Conservation (phyloP, 2,329 filamentous ascomycete species). For the Neoscytalidium dimidiatum region DNA sequence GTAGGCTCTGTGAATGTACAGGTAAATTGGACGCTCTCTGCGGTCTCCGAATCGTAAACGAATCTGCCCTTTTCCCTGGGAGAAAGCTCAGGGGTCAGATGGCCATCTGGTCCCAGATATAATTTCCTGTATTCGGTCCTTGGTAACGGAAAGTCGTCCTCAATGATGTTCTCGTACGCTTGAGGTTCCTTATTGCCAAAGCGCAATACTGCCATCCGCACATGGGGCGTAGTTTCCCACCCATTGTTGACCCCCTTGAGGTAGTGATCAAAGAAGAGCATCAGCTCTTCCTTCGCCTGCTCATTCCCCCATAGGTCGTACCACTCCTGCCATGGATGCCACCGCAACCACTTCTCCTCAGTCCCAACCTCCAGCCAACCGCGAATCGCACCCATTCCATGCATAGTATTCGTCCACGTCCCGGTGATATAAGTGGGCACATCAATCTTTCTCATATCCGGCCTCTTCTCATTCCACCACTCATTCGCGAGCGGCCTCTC, state of each 20-base stretch:
- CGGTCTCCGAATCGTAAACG: neutral
- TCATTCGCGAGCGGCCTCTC: no score
- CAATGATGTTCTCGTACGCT: neutral
- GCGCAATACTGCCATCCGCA: neutral
- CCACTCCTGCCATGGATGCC: conserved; percentile 20
- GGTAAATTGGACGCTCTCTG: neutral
- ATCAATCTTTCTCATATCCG: no score
- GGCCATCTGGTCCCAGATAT: conserved; percentile 13
- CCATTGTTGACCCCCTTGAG: conserved; percentile 2
- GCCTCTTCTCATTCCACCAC: no score
- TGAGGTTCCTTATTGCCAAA: no score
- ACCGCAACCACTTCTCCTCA: neutral
- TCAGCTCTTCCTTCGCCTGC: conserved; percentile 14
- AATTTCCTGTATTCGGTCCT: conserved; percentile 10
- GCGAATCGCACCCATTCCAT: neutral
- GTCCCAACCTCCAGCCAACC: no score
- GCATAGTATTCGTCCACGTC: no score
- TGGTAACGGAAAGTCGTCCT: conserved; percentile 9
- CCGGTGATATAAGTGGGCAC: no score
- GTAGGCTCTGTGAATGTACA: neutral
- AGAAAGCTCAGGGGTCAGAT: no score
- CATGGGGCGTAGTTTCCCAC: neutral
- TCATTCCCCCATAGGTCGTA: conserved; percentile 22
- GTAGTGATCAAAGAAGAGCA: conserved; percentile 21
- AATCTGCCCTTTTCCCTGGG: no score